Evolutionary conservation across 2,329 filamentous ascomycete species (phyloP).

Genomic region (Calycina herbarum): DNA sequence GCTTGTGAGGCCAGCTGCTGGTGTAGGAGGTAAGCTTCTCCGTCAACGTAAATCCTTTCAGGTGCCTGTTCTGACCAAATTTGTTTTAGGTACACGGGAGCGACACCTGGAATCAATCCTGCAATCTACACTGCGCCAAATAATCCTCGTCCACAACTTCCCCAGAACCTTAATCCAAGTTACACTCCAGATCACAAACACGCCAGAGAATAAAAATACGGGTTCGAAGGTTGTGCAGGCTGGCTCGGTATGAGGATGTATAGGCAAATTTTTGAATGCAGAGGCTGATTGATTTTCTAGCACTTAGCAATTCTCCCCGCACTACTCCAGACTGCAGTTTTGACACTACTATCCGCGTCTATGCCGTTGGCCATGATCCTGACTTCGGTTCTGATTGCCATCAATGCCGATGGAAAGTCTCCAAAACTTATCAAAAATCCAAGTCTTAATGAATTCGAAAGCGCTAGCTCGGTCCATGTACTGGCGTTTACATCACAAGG

Average conservation of each 20-base stretch:
- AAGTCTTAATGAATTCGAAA: conserved; percentile 59
- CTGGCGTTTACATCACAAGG: conserved; percentile 76
- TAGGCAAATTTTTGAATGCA: conserved; percentile 11
- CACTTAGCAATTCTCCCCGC: conserved; percentile 79
- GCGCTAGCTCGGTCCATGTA: conserved; percentile 74
- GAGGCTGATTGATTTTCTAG: conserved; percentile 43
- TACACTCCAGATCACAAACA: conserved; percentile 72
- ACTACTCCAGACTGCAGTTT: conserved; percentile 75
- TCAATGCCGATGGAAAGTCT: conserved; percentile 46
- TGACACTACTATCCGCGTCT: conserved; percentile 78
- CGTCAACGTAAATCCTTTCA: conserved; percentile 4
- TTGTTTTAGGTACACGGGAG: conserved; percentile 61
- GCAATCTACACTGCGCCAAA: conserved; percentile 68
- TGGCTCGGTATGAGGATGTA: conserved; percentile 50
- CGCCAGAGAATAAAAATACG: conserved; percentile 66
- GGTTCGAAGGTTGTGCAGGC: conserved; percentile 61
- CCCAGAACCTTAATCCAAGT: conserved; percentile 78
- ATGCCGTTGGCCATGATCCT: conserved; percentile 76
- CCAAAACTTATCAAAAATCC: conserved; percentile 58
- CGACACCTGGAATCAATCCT: conserved; percentile 79
- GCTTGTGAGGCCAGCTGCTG: conserved; percentile 80
- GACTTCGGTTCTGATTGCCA: conserved; percentile 63
- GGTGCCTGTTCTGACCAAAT: conserved; percentile 15
- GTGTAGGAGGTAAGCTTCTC: conserved; percentile 67
- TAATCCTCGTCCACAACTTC: conserved; percentile 73